These are phyloP conservation scores for Yamadazyma atmosphaerica DNA, from an alignment of 1,139 yeast species.

Conservation along the genomic window DNA sequence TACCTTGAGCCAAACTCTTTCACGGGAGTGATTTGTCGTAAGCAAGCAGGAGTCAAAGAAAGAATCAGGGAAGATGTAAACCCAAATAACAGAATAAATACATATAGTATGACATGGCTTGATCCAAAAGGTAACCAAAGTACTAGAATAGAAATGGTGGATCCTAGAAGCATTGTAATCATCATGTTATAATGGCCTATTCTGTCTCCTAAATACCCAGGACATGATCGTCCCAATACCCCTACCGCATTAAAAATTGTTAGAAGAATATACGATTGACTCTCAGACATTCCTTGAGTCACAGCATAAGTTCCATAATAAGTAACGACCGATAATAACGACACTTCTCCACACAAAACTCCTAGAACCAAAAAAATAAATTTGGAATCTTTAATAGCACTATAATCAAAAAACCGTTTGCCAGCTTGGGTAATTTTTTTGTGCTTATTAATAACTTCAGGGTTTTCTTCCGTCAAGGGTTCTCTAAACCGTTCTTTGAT, in stretches of 20 bases:
- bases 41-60: conserved; percentile 42
- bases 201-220: conserved; percentile 39
- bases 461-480: not conserved
- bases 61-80: conserved; percentile 30
- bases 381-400: conserved; percentile 23
- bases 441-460: conserved; percentile 4
- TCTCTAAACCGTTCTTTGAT: conserved; percentile 47
- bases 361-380: conserved; percentile 31
- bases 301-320: conserved; percentile 46
- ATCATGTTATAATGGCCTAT: conserved; percentile 42
- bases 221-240: conserved; percentile 37
- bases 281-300: conserved; percentile 38
- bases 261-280: conserved; percentile 35
- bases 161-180: conserved; percentile 34
- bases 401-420: conserved; percentile 23
- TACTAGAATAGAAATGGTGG: conserved; percentile 30
- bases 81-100: conserved; percentile 26
- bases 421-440: conserved; percentile 6
- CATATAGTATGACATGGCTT: conserved; percentile 29
- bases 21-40: conserved; percentile 36
- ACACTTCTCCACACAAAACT: conserved; percentile 53
- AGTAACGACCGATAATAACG: conserved; percentile 51
- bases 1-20: conserved; percentile 41
- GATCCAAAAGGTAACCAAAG: conserved; percentile 45
- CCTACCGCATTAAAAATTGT: conserved; percentile 44